Evolutionary conservation across 106 monocot genomes (phyloP), one percentile per base, ranked within the genome.

Genomic region (Dendrobium huoshanense): DNA sequence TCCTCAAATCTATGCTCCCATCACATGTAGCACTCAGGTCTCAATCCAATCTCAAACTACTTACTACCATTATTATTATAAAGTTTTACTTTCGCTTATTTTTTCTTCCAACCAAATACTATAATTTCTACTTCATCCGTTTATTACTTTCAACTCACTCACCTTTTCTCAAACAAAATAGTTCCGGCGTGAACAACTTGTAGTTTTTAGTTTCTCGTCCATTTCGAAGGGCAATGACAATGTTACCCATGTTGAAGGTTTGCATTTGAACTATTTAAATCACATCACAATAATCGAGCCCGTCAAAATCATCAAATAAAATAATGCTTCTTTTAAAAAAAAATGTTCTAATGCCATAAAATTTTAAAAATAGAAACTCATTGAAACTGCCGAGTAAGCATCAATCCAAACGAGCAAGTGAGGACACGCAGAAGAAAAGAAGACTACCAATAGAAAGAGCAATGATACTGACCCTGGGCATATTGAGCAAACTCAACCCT

Each of bases 401-500:
- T 61, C n/a, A 61, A 61, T 61, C 17, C 54, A 48, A 9, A 16
- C 15, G 48, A 77, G 16, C 51, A 40, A n/a, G 0, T 41, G 24
- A 47, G 47, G 7, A 10, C 47, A 47, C 7, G 10, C 6, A 47
- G 9, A 47, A 47, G 10, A 47, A 47, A 47, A 47, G 47, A 7
- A 47, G 47, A 10, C 47, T 47, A 47, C 8, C 1, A 18, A 27
- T 54, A 13, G 9, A 20, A 20, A 20, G 17, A 19, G 59, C 5
- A 59, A 59, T 59, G 20, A 4, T 59, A 5, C 59, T 68, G 0
- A 68, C 29, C 31, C 27, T 29, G 29, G 25, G 68, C 9, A 22
- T 16, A 24, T 37, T 41, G 45, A 22, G 15, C 24, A 42, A 9
- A 70, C 58, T 86, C 75, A 91, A 45, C 80, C 85, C 77, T 91